Base-by-base conservation (phyloP, 495 filamentous ascomycete species). In the Hyaloscypha finlandica region DNA sequence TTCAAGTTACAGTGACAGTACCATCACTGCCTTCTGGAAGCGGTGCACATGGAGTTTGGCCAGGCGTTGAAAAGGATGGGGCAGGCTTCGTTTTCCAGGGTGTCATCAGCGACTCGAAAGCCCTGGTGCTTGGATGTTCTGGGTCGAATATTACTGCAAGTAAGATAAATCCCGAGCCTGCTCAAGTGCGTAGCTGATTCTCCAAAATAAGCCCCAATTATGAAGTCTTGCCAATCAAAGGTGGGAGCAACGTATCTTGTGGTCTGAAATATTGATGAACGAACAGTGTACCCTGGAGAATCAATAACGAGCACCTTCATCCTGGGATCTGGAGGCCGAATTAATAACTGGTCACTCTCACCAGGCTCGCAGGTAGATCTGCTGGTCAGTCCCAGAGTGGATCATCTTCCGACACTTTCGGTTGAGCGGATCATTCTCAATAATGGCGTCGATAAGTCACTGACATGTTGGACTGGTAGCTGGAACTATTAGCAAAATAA, bases 361-460 rank as follows among this genome's bases (percentile, higher is more conserved):
- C 67, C 61, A 0, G 67, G 67, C 12, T 9, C 67, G 22, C 30
- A 31, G 59, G 62, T 22, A 22, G n/a, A 16, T 45, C 54, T 32
- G 39, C 64, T 12, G 64, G 64, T 8, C 54, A 54, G 31, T 54
- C 8, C 8, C 42, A 59, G 29, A 61, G 29, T 42, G 64, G 64
- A 29, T 67, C 48, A n/a, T 51, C 64, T 11, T 61, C 42, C 4
- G 35, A 61, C 8, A 54, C 35, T 8, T 67, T 59, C 48, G 14
- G 64, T 61, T 61, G 20, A 67, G 81, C 90, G 68, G 66, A 22
- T 22, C 29, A 4, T 56, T 56, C 53, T 30, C 19, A 8, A 11
- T 56, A 11, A 29, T 29, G 19, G 29, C 22, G 29, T 14, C 11
- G 42, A 48, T 48, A 16, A 4, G 4, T 56, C 29, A 11, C 29